Evolutionary conservation across 352 stramenopile species (phyloP).

Genomic region (Phytophthora kernoviae): DNA sequence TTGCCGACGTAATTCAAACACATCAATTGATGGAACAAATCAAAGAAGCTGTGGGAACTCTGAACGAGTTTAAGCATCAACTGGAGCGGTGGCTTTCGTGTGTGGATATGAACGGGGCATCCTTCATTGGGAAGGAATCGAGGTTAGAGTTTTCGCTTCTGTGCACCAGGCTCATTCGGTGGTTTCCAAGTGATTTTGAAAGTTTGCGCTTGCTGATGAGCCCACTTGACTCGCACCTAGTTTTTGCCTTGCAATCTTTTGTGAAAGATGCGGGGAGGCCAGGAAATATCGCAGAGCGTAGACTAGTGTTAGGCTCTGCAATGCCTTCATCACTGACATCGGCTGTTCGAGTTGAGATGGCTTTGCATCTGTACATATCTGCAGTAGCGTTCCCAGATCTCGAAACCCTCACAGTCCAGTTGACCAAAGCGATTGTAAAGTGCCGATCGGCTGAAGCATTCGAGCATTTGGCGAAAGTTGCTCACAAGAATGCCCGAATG

Average conservation of each 20-base stretch:
- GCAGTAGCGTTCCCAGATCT: constrained; percentile 38
- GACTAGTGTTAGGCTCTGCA: constrained; percentile 11
- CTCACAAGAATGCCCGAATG: constrained; percentile 25
- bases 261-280: constrained; percentile 34
- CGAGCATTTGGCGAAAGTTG: constrained; percentile 31
- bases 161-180: constrained; percentile 48
- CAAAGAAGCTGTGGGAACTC: constrained; percentile 17
- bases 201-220: constrained; percentile 36
- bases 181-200: constrained; percentile 46
- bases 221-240: constrained; percentile 37
- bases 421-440: constrained; percentile 46
- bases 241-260: constrained; percentile 35
- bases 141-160: constrained; percentile 42
- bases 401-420: constrained; percentile 30
- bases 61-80: constrained; percentile 40
- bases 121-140: constrained; percentile 46
- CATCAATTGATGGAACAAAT: constrained; percentile 27
- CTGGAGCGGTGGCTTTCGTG: constrained; percentile 47
- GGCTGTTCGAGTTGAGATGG: constrained; percentile 43
- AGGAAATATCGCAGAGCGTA: constrained; percentile 1
- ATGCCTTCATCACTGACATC: constrained; percentile 17
- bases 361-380: constrained; percentile 37
- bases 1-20: constrained; percentile 28
- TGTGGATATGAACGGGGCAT: constrained; percentile 29
- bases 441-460: constrained; percentile 40